A percentile compares a stretch with the other conserved stretches of the same genome.
Conservation (phyloP, 768 basidiomycete genomes). For the Agrocybe chaxingu region DNA sequence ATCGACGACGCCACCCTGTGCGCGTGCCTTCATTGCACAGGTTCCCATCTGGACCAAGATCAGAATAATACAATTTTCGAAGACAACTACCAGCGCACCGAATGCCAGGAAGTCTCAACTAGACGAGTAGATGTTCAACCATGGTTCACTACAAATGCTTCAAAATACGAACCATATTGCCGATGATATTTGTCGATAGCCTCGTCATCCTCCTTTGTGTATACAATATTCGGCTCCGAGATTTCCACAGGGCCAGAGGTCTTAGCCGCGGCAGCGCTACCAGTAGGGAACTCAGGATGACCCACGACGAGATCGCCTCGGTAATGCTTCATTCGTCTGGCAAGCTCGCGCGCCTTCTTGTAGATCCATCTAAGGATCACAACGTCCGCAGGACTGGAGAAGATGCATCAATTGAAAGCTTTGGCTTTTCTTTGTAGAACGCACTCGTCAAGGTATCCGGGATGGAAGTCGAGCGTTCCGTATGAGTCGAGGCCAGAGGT, state of each 20-base stretch:
- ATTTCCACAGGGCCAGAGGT: conserved; percentile 27
- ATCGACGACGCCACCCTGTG: conserved; percentile 61
- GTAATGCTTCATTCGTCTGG: conserved; percentile 48
- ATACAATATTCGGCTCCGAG: conserved; percentile 33
- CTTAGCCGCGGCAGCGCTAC: conserved; percentile 26
- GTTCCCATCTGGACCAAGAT: conserved; percentile 50
- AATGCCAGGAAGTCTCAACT: conserved; percentile 47
- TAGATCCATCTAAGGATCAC: conserved; percentile 47
- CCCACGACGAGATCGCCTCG: conserved; percentile 32
- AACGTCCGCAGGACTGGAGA: conserved; percentile 38
- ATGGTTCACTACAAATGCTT: background rate
- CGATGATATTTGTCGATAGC: conserved; percentile 38
- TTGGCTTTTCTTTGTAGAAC: conserved; percentile 7
- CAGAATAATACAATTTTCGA: background rate
- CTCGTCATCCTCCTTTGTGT: conserved; percentile 38
- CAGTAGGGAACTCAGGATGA: conserved; percentile 36
- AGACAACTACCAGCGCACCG: conserved; percentile 23
- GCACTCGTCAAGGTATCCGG: conserved; percentile 43
- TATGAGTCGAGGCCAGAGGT: conserved; percentile 36
- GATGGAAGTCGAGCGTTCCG: conserved; percentile 41
- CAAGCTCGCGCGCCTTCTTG: conserved; percentile 52
- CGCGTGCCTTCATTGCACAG: conserved; percentile 63
- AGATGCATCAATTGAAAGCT: background rate
- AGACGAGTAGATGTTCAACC: background rate
- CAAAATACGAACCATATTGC: conserved; percentile 23